Percentiles rank a stretch among this genome's conserved stretches.
These are phyloP conservation scores for Penicillium desertorum DNA, from an alignment of 495 filamentous ascomycete species.

Conservation along the genomic window DNA sequence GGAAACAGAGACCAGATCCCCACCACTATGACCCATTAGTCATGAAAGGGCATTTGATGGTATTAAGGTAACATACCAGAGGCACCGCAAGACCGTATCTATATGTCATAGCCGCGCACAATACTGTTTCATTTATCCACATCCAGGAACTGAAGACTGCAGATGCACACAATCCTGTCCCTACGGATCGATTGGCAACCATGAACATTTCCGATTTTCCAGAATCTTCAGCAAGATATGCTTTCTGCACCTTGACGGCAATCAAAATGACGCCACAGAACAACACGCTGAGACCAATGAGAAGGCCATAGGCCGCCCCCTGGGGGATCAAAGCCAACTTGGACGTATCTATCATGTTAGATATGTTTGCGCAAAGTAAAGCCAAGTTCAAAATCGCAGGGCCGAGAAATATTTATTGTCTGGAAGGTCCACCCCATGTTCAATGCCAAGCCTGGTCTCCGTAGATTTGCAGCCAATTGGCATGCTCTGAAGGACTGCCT, in stretches of 20 bases:
- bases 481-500: not conserved
- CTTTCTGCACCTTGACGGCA: slow-evolving; percentile 43
- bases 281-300: slow-evolving; percentile 43
- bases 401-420: slow-evolving; percentile 10
- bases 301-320: slow-evolving; percentile 46
- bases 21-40: slow-evolving; percentile 35
- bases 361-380: slow-evolving; percentile 26
- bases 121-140: slow-evolving; percentile 49
- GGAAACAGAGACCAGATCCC: slow-evolving; percentile 41
- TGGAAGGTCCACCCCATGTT: not conserved
- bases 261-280: slow-evolving; percentile 45
- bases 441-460: not conserved
- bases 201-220: slow-evolving; percentile 54
- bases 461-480: no score
- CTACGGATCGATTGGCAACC: slow-evolving; percentile 50
- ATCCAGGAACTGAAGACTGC: slow-evolving; percentile 52
- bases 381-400: slow-evolving; percentile 5
- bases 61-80: slow-evolving; percentile 24
- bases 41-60: not conserved
- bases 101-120: slow-evolving; percentile 42
- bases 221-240: slow-evolving; percentile 46
- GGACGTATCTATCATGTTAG: slow-evolving; percentile 51
- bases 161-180: slow-evolving; percentile 49
- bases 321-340: slow-evolving; percentile 36
- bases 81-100: slow-evolving; percentile 38